Percentiles rank a stretch among this genome's conserved stretches.
phyloP scores from a whole-genome alignment of 2,329 filamentous ascomycete species.

The Paecilomyces formosus region DNA sequence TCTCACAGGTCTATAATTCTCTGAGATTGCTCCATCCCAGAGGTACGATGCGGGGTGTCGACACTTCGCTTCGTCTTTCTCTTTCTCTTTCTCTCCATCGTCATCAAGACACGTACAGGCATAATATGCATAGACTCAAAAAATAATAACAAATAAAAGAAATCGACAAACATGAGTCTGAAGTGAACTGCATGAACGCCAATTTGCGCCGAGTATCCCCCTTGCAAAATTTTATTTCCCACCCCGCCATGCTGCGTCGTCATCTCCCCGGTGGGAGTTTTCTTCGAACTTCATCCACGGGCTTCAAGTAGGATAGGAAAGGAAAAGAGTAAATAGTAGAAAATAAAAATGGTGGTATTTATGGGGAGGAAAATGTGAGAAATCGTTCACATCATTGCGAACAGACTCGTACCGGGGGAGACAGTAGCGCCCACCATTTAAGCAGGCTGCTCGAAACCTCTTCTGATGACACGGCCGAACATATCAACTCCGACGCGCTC shows the following conservation, averaged over 20 bases:
- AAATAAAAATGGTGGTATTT: background rate
- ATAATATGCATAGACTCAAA: background rate
- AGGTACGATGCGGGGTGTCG: background rate
- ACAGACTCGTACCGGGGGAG: background rate
- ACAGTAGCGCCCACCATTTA: slow-evolving; percentile 27
- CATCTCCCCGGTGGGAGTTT: background rate
- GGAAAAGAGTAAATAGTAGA: background rate
- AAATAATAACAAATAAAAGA: background rate
- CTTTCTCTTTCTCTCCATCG: background rate
- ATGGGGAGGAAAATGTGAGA: background rate
- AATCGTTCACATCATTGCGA: background rate
- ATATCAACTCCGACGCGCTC: slow-evolving; percentile 68
- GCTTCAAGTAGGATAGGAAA: background rate
- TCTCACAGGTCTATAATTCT: background rate
- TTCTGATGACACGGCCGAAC: slow-evolving; percentile 61
- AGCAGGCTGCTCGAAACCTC: slow-evolving; percentile 77
- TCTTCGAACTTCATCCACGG: background rate
- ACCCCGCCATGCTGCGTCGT: background rate
- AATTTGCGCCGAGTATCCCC: background rate
- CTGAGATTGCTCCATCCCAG: background rate
- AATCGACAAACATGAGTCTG: background rate
- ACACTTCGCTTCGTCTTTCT: background rate
- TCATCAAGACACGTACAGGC: background rate
- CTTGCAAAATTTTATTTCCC: background rate
- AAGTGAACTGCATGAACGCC: background rate